Evolutionary conservation across 1,139 yeast species (phyloP).

Genomic region (Candida frijolesensis): DNA sequence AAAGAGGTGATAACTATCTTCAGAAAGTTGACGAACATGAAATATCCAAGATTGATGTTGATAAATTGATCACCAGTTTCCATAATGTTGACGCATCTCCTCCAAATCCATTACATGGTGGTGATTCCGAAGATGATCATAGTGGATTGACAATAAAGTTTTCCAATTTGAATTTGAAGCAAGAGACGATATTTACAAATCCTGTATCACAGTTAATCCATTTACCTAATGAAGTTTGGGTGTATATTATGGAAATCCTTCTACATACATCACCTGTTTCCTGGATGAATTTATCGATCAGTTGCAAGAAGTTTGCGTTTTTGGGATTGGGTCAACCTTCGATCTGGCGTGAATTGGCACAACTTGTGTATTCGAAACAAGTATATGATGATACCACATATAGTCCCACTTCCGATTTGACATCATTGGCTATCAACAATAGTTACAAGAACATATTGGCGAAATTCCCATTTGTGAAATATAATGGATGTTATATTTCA

Average conservation of each 20-base stretch:
- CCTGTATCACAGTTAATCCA: slow-evolving; percentile 59
- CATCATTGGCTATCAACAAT: background rate
- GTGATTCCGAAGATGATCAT: slow-evolving; percentile 4
- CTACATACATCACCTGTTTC: slow-evolving; percentile 57
- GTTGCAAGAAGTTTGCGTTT: slow-evolving; percentile 63
- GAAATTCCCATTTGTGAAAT: slow-evolving; percentile 68
- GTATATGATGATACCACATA: slow-evolving; percentile 47
- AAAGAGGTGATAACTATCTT: slow-evolving; percentile 33
- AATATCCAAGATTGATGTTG: slow-evolving; percentile 42
- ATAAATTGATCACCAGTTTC: slow-evolving; percentile 33
- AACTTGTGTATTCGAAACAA: slow-evolving; percentile 60
- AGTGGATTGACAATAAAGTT: slow-evolving; percentile 29
- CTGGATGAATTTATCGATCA: slow-evolving; percentile 65
- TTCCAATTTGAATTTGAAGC: slow-evolving; percentile 33
- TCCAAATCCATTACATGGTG: slow-evolving; percentile 24
- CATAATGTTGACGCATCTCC: slow-evolving; percentile 31
- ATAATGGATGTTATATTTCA: slow-evolving; percentile 82
- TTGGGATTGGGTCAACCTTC: slow-evolving; percentile 59
- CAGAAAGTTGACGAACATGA: slow-evolving; percentile 34
- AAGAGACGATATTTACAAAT: slow-evolving; percentile 27
- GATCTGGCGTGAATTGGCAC: slow-evolving; percentile 61
- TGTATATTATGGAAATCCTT: slow-evolving; percentile 55
- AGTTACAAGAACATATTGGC: slow-evolving; percentile 57
- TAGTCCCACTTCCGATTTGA: background rate
- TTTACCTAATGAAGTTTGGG: slow-evolving; percentile 68